A percentile compares a stretch with the other conserved stretches of the same genome.
Evolutionary conservation across 805 yeast species (phyloP).

Genomic region (Lipomyces anomalus): DNA sequence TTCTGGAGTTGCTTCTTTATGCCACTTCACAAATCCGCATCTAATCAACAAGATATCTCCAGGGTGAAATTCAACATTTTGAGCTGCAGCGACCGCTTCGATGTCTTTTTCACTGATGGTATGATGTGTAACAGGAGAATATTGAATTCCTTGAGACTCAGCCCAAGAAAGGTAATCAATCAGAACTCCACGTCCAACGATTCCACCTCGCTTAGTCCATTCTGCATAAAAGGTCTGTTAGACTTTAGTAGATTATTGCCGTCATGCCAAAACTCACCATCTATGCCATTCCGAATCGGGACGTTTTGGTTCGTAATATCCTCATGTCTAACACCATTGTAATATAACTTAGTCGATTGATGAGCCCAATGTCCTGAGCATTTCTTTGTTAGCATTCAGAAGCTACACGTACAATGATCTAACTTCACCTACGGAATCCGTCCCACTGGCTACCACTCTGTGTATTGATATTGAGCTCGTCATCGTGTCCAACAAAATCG

Average conservation of each 20-base stretch:
- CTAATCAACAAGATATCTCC: conserved; percentile 30
- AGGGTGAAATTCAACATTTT: conserved; percentile 20
- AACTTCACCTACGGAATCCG: no score
- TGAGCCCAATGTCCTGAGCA: no score
- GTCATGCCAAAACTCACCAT: no score
- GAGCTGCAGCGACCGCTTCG: conserved; percentile 20
- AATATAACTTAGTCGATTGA: no score
- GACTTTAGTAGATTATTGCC: conserved; percentile 15
- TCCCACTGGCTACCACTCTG: conserved; percentile 35
- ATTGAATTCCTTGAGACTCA: conserved; percentile 22
- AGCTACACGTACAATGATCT: no score
- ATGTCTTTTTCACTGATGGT: conserved; percentile 25
- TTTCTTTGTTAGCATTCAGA: no score
- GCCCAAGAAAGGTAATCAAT: conserved; percentile 30
- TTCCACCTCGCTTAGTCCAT: conserved; percentile 30
- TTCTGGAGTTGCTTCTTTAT: no score
- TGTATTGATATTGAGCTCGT: conserved; percentile 31
- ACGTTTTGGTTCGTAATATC: no score
- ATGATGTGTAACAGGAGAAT: conserved; percentile 21
- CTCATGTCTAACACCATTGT: no score
- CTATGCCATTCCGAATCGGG: no score
- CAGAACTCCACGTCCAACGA: conserved; percentile 30
- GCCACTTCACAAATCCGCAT: conserved; percentile 27
- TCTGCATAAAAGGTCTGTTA: conserved; percentile 17
- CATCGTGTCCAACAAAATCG: conserved; percentile 27